A percentile compares a stretch with the other conserved stretches of the same genome.
Evolutionary conservation across 2,329 filamentous ascomycete genomes (phyloP).

Genomic region (Fusarium poae): DNA sequence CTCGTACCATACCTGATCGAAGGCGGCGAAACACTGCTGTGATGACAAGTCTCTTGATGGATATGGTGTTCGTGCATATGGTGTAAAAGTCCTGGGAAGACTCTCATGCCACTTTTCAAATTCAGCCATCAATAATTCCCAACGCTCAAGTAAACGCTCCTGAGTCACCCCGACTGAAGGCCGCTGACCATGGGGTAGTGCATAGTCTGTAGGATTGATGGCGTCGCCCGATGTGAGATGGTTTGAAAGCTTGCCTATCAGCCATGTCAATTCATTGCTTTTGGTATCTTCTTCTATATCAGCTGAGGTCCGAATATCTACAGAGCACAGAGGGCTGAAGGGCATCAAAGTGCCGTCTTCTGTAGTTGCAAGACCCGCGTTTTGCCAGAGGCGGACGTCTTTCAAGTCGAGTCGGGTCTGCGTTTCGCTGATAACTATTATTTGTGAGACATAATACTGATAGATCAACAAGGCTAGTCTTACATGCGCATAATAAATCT

Average conservation of each 20-base stretch:
- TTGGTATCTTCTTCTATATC: slow-evolving; percentile 73
- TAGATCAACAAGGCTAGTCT: fast-evolving
- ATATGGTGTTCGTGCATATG: slow-evolving; percentile 28
- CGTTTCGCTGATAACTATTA: slow-evolving; percentile 41
- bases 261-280: slow-evolving; percentile 74
- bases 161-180: slow-evolving; percentile 40
- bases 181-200: slow-evolving; percentile 34
- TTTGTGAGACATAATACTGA: background rate
- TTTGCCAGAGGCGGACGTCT: slow-evolving; percentile 73
- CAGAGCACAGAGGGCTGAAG: slow-evolving; percentile 55
- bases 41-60: background rate
- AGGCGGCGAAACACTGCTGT: slow-evolving; percentile 36
- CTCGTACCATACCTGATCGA: slow-evolving; percentile 72
- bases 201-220: slow-evolving; percentile 52
- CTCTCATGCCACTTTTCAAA: slow-evolving; percentile 39
- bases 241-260: slow-evolving; percentile 75
- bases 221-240: slow-evolving; percentile 70
- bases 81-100: slow-evolving; percentile 34
- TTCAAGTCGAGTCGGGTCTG: slow-evolving; percentile 64
- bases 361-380: slow-evolving; percentile 68
- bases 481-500: slow-evolving; percentile 43
- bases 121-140: slow-evolving; percentile 33
- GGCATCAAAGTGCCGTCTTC: slow-evolving; percentile 40
- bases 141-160: slow-evolving; percentile 36
- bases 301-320: slow-evolving; percentile 58